These are phyloP conservation scores for Diaporthe vexans DNA, from an alignment of 2,329 filamentous ascomycete genomes.

Conservation along the genomic window DNA sequence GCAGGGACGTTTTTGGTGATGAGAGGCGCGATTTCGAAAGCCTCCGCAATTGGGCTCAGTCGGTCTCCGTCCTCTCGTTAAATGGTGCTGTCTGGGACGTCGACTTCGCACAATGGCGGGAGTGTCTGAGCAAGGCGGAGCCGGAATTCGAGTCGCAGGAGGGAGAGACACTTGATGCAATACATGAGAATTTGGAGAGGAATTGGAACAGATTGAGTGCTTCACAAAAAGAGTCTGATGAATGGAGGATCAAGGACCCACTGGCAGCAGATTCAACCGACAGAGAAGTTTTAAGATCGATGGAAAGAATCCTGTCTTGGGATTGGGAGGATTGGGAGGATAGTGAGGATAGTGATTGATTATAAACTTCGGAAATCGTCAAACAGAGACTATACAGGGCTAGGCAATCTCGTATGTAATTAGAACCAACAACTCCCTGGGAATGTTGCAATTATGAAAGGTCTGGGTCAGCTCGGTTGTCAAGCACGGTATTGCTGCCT, in stretches of 20 bases:
- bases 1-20: rapidly evolving
- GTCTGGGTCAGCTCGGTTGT: too few relatives aligned
- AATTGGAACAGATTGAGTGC: background rate
- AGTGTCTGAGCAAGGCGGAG: background rate
- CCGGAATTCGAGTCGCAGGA: background rate
- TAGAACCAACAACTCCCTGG: too few relatives aligned
- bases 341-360: too few relatives aligned
- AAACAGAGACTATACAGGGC: too few relatives aligned
- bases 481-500: background rate
- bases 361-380: too few relatives aligned
- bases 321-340: too few relatives aligned
- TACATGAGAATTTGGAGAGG: background rate
- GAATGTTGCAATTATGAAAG: too few relatives aligned
- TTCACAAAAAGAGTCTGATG: background rate
- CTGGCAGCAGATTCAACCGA: too few relatives aligned
- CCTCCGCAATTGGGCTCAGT: background rate
- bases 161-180: background rate
- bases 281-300: too few relatives aligned
- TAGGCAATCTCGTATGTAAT: too few relatives aligned
- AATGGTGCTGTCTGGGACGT: background rate
- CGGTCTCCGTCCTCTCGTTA: background rate
- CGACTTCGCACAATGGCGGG: background rate
- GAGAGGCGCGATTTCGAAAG: background rate
- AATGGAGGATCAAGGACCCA: background rate
- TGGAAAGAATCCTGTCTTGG: too few relatives aligned